These are phyloP conservation scores for Mortierella antarctica DNA, from an alignment of 192 early-diverging fungal species.

Conservation along the genomic window DNA sequence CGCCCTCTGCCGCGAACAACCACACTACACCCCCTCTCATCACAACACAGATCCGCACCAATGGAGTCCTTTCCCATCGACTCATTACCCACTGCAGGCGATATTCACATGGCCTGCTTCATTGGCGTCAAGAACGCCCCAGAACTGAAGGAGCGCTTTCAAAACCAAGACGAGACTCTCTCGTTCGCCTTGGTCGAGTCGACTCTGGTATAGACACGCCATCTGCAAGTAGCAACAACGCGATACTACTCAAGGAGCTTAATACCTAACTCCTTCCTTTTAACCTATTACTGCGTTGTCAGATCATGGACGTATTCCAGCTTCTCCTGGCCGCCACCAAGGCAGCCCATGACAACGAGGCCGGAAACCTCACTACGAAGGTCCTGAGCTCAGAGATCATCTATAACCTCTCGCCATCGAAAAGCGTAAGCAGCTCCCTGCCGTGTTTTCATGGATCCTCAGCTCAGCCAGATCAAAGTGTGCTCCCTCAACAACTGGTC, in stretches of 20 bases:
- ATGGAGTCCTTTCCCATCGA: conserved; percentile 53
- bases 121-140: conserved; percentile 42
- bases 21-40: too few relatives aligned
- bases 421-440: conserved; percentile 52
- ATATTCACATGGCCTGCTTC: conserved; percentile 50
- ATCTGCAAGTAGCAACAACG: not conserved
- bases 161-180: conserved; percentile 40
- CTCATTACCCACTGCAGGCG: conserved; percentile 16
- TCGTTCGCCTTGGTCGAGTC: conserved; percentile 46
- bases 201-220: conserved; percentile 12
- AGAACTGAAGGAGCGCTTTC: conserved; percentile 39
- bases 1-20: not conserved
- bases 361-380: conserved; percentile 64
- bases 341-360: conserved; percentile 58
- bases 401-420: conserved; percentile 65
- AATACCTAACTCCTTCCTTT: not conserved
- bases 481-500: too few relatives aligned
- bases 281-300: too few relatives aligned
- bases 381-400: conserved; percentile 69
- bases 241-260: not conserved
- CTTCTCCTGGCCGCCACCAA: conserved; percentile 61
- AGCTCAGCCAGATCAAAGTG: not conserved
- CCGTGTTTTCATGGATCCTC: not conserved
- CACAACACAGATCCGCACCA: not conserved
- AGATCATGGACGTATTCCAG: conserved; percentile 66